Base-by-base conservation (phyloP, 352 stramenopile genomes). In the Thraustochytrium sp. region DNA sequence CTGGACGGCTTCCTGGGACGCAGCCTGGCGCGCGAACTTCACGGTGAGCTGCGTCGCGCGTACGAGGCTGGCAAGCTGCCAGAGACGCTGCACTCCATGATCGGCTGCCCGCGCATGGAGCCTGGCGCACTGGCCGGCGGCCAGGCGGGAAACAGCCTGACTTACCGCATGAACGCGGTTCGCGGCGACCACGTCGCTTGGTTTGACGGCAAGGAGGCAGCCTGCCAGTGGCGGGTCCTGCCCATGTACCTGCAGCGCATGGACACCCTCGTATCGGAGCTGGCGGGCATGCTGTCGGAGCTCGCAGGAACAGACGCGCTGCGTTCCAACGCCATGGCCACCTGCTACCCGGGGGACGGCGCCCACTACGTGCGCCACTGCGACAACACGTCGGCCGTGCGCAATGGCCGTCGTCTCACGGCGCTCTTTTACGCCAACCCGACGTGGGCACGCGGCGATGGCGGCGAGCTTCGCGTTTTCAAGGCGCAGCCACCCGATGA, bases 341-440 rank as follows among this genome's bases (percentile, higher is more conserved):
- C 87, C 37, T 91, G 88, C 68, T 91, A 91, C 49, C 87, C 88
- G 8, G 87, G 87, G 21, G 74, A 82, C 9, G 77, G 82, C 13
- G 87, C 88, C 1, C 51, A 84, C 16, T 91, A 91, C 84, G 89
- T 89, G 16, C 80, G 84, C 23, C 88, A 91, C 46, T 90, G 87
- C 72, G 88, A 90, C 68, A 91, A 91, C 78, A 88, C 88, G 0
- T 90, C 90, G 61, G 49, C 89, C 29, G 87, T 88, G 0, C 87
- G 87, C 38, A 91, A 90, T 56, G 86, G 82, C 18, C 31, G 55
- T 13, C 62, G 87, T 78, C 76, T 91, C 36, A 91, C 88, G 3
- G 88, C 86, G 29, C 89, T 91, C 46, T n/a, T 91, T 46, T 91
- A 91, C 56, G 76, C 89, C n/a, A 91, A 91, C 46, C 51, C 75